A percentile compares a stretch with the other conserved stretches of the same genome.
These are phyloP conservation scores for Tephrocybe sp. DNA, from an alignment of 768 basidiomycete species.

Conservation along the genomic window DNA sequence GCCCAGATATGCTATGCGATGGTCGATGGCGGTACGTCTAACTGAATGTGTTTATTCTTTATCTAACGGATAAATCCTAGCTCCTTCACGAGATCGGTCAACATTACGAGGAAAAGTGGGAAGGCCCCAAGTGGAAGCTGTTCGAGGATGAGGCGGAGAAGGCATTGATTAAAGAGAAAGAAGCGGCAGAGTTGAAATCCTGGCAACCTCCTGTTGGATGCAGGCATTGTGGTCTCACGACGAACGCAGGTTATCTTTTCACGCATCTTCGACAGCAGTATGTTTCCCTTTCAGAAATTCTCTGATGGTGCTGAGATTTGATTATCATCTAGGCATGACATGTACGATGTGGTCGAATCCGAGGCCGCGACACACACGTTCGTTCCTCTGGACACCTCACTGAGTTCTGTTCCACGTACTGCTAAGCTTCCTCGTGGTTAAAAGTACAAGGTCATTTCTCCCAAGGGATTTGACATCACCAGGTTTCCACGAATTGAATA, in stretches of 20 bases:
- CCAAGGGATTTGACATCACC: no score
- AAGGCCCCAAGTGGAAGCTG: not conserved
- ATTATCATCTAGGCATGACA: not conserved
- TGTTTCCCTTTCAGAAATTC: not conserved
- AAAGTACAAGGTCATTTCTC: no score
- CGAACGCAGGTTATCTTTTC: not conserved
- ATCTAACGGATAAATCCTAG: not conserved
- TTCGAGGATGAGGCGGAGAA: not conserved
- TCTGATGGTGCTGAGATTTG: not conserved
- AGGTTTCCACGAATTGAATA: no score
- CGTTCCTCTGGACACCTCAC: not conserved
- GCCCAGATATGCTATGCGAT: constrained; percentile 27
- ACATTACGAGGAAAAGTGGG: not conserved
- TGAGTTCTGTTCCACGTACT: no score
- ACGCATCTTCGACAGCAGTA: not conserved
- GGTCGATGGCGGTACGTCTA: constrained; percentile 29
- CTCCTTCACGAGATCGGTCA: constrained; percentile 1
- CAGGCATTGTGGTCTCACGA: not conserved
- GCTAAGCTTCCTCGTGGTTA: no score
- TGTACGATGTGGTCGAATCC: not conserved
- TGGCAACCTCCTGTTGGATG: not conserved
- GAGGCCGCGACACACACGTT: not conserved
- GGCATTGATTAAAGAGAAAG: not conserved
- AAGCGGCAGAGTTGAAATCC: not conserved
- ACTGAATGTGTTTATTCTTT: not conserved